These are phyloP conservation scores for Saturnispora sanitii DNA, from an alignment of 805 yeast genomes.

Conservation along the genomic window DNA sequence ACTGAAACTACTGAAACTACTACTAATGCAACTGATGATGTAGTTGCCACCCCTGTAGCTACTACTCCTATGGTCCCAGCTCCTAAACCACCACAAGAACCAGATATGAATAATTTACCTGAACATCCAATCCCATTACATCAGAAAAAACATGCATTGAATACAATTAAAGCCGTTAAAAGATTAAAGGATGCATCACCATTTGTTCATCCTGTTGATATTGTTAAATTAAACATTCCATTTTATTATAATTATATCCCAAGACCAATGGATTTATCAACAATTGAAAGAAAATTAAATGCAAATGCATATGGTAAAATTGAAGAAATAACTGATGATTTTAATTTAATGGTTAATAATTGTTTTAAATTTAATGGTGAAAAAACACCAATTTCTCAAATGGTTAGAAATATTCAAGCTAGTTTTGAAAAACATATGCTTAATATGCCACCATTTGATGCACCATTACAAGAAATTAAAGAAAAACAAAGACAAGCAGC, in stretches of 20 bases:
- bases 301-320: conserved; percentile 65
- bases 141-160: conserved; percentile 70
- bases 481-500: conserved; percentile 17
- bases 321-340: conserved; percentile 61
- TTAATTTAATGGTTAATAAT: conserved; percentile 75
- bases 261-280: conserved; percentile 88
- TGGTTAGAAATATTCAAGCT: conserved; percentile 87
- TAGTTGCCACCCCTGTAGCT: conserved; percentile 1
- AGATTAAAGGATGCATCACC: conserved; percentile 90
- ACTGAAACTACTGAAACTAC: neutral
- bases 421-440: conserved; percentile 89
- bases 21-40: neutral
- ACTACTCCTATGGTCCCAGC: conserved; percentile 44
- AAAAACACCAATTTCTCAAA: conserved; percentile 71
- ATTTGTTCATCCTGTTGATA: conserved; percentile 84
- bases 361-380: conserved; percentile 81
- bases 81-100: conserved; percentile 65
- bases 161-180: conserved; percentile 76
- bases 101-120: conserved; percentile 63
- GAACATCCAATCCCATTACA: conserved; percentile 65
- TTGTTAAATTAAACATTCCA: conserved; percentile 79
- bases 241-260: conserved; percentile 74
- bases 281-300: conserved; percentile 73
- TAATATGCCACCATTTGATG: conserved; percentile 70
- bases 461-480: conserved; percentile 17